Evolutionary conservation across 768 basidiomycete species (phyloP).

Genomic region (Neoboletus magnificus): DNA sequence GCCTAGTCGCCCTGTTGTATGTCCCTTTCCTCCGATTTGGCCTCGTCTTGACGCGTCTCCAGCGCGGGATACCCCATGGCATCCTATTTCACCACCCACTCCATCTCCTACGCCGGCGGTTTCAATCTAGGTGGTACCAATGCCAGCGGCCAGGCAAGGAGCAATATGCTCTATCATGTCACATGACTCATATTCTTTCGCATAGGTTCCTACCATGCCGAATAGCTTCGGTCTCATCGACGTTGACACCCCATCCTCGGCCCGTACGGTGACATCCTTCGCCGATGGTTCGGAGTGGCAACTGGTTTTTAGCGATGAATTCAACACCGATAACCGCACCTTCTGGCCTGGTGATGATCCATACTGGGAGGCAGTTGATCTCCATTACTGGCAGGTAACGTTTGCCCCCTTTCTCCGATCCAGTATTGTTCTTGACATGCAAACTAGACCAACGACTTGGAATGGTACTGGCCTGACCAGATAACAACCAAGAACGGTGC

Average conservation of each 20-base stretch:
- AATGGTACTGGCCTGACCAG: conserved; percentile 88
- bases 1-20: conserved; percentile 59
- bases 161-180: not conserved
- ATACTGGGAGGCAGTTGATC: conserved; percentile 81
- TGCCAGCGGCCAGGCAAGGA: conserved; percentile 60
- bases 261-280: conserved; percentile 52
- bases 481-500: conserved; percentile 71
- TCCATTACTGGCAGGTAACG: conserved; percentile 72
- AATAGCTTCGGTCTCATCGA: conserved; percentile 78
- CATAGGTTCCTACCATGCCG: conserved; percentile 51
- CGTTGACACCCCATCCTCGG: conserved; percentile 62
- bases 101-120: conserved; percentile 50
- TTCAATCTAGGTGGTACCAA: conserved; percentile 80
- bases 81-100: conserved; percentile 48
- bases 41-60: not conserved
- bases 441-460: conserved; percentile 62
- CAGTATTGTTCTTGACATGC: not conserved
- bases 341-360: conserved; percentile 84
- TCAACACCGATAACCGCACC: conserved; percentile 72
- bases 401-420: not conserved
- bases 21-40: conserved; percentile 16
- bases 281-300: conserved; percentile 51
- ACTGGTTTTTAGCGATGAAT: conserved; percentile 88
- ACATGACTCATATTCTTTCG: not conserved
- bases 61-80: conserved; percentile 62